Evolutionary conservation across 805 yeast species (phyloP).

Genomic region (Saccharomycopsis microspora): DNA sequence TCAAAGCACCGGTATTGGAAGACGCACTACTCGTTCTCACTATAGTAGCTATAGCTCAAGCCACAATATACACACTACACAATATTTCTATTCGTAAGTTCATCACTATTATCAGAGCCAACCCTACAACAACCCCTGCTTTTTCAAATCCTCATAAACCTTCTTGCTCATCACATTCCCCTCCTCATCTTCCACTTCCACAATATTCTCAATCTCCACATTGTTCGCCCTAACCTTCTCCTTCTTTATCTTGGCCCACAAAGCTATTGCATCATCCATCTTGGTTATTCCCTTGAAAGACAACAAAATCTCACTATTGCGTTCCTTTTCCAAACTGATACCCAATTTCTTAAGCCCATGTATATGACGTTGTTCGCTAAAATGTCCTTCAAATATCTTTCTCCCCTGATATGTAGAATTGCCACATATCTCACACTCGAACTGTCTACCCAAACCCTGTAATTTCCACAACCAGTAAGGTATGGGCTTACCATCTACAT

Average conservation of each 20-base stretch:
- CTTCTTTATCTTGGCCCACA: conserved; percentile 39
- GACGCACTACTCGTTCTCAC: no score
- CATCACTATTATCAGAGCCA: background rate
- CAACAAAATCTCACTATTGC: conserved; percentile 26
- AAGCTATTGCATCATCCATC: conserved; percentile 54
- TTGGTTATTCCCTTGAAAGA: conserved; percentile 52
- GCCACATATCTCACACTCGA: conserved; percentile 81
- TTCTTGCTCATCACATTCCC: conserved; percentile 86
- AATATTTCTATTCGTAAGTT: no score
- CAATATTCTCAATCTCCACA: conserved; percentile 34
- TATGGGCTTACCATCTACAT: conserved; percentile 84
- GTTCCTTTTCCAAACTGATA: conserved; percentile 21
- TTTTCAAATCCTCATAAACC: conserved; percentile 75
- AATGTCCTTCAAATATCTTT: conserved; percentile 60
- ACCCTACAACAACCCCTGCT: conserved; percentile 52
- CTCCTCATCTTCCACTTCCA: conserved; percentile 84
- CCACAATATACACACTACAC: no score
- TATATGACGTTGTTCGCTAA: conserved; percentile 55
- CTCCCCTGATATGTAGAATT: conserved; percentile 64
- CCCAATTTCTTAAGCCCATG: conserved; percentile 72
- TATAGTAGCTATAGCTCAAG: no score
- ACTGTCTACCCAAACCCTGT: conserved; percentile 69
- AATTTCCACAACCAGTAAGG: conserved; percentile 90
- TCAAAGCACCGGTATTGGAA: no score
- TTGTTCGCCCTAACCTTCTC: conserved; percentile 26